Evolutionary conservation across 225 moss, liverwort and hornwort genomes (phyloP), one percentile per base, ranked within the genome.

Genomic region (Polytrichum formosum): DNA sequence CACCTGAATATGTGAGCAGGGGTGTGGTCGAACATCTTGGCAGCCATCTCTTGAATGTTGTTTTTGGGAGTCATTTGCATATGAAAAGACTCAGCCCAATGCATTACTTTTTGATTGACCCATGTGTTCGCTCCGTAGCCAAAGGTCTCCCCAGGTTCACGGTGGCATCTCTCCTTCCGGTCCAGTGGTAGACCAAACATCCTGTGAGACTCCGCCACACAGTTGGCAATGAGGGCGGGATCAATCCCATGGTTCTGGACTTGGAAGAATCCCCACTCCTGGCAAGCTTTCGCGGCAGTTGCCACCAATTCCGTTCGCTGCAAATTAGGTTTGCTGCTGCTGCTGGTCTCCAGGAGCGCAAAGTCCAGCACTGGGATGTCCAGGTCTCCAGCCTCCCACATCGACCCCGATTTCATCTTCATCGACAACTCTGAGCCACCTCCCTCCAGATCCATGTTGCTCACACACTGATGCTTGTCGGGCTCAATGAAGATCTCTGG

Each of bases 231-330:
- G 10, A 83, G 67, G 18, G 20, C 19, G 66, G 71, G 75, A 22
- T 88, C 85, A 18, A 96, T 84, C 5, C 87, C 86, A 69, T 96
- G 96, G 62, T 93, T 91, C 64, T 84, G 75, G 33, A 96, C 78
- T 69, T 96, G 96, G 67, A 96, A 93, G 76, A 93, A 96, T 0
- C 96, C 96, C 81, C 88, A 89, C 8, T 76, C 76, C 67, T 85
- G 87, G 53, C 89, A 89, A 58, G 85, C 85, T 31, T 65, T 60
- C 6, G 86, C 89, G 19, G 83, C 76, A 19, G 78, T 77, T 5
- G 70, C 67, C 60, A 89, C 86, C 1, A 81, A 72, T 58, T 83
- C 76, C 0, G 64, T 63, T 19, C 80, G 67, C 72, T 63, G 66
- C 13, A 46, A 46, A 46, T 46, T 46, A 13, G 37, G 13, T 16